A percentile compares a stretch with the other conserved stretches of the same genome.
Conservation (phyloP, 2,329 filamentous ascomycete species). For the Alternaria hordeiaustralica region DNA sequence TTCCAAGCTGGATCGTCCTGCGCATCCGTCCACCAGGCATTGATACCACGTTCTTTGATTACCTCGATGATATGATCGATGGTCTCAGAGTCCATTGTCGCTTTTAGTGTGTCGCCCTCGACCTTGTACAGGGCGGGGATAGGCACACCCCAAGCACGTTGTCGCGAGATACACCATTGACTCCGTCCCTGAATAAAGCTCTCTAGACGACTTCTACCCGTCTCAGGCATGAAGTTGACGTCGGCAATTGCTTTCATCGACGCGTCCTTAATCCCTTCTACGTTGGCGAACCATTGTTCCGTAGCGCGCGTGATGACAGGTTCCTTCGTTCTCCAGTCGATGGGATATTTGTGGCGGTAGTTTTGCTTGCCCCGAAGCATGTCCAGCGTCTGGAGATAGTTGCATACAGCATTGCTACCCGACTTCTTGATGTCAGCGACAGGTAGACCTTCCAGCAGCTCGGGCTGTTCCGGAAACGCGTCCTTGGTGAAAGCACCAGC, state of each 20-base stretch:
- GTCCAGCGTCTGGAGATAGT: slow-evolving; percentile 62
- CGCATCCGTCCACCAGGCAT: slow-evolving; percentile 92
- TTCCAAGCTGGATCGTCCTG: slow-evolving; percentile 80
- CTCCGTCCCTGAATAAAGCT: slow-evolving; percentile 87
- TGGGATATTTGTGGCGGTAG: slow-evolving; percentile 91
- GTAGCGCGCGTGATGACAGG: slow-evolving; percentile 92
- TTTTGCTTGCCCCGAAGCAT: slow-evolving; percentile 73
- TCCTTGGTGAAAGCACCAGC: slow-evolving; percentile 80
- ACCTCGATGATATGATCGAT: slow-evolving; percentile 84
- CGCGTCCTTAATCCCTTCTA: slow-evolving; percentile 77
- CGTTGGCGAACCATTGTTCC: slow-evolving; percentile 97
- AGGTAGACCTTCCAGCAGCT: slow-evolving; percentile 70
- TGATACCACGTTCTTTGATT: slow-evolving; percentile 78
- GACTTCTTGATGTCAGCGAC: slow-evolving; percentile 71
- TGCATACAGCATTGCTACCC: slow-evolving; percentile 66
- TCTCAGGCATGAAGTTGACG: slow-evolving; percentile 80
- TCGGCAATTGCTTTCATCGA: slow-evolving; percentile 73
- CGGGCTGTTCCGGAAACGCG: slow-evolving; percentile 74
- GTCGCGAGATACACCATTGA: slow-evolving; percentile 98
- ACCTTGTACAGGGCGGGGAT: slow-evolving; percentile 86
- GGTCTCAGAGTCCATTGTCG: slow-evolving; percentile 78
- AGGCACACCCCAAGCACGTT: slow-evolving; percentile 94
- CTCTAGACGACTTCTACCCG: slow-evolving; percentile 75
- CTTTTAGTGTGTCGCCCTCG: slow-evolving; percentile 65
- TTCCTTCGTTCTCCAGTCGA: slow-evolving; percentile 95